Conservation (phyloP, 257 asterid species). For the Capsicum baccatum region DNA sequence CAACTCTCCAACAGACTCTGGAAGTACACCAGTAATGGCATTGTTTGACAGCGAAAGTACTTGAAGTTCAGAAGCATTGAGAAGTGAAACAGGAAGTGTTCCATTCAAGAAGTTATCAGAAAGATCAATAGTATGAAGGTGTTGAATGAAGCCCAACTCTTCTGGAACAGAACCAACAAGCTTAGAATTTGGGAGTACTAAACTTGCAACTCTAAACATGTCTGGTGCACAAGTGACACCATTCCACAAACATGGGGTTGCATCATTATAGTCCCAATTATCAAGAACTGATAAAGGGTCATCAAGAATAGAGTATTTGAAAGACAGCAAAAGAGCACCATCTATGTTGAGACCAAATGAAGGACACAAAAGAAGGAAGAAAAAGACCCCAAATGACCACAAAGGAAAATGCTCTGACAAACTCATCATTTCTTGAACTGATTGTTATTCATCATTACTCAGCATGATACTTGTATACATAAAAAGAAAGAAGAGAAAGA, state of each 20-base stretch:
- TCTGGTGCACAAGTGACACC: constrained; percentile 71
- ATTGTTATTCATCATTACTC: constrained; percentile 28
- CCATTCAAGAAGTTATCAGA: constrained; percentile 77
- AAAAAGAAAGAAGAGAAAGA: constrained; percentile 33
- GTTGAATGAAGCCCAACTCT: constrained; percentile 67
- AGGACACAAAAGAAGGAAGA: constrained; percentile 49
- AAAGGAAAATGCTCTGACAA: constrained; percentile 19
- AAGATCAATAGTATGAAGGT: constrained; percentile 66
- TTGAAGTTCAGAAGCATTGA: constrained; percentile 66
- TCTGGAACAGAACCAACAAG: constrained; percentile 67
- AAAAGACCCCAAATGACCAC: constrained; percentile 35
- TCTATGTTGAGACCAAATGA: constrained; percentile 65
- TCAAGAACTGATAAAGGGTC: constrained; percentile 88
- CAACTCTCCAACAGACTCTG: constrained; percentile 33
- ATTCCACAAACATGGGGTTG: constrained; percentile 74
- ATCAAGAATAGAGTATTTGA: constrained; percentile 73
- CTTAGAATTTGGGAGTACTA: constrained; percentile 61
- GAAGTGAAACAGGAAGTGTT: constrained; percentile 61
- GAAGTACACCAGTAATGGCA: constrained; percentile 56
- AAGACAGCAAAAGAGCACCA: constrained; percentile 80
- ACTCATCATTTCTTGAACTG: constrained; percentile 48
- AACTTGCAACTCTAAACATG: constrained; percentile 48
- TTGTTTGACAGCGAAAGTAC: constrained; percentile 58
- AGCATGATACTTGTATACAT: constrained; percentile 39
- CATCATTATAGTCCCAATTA: constrained; percentile 79